Conservation (phyloP, 257 asterid species). For the Salvia hispanica region DNA sequence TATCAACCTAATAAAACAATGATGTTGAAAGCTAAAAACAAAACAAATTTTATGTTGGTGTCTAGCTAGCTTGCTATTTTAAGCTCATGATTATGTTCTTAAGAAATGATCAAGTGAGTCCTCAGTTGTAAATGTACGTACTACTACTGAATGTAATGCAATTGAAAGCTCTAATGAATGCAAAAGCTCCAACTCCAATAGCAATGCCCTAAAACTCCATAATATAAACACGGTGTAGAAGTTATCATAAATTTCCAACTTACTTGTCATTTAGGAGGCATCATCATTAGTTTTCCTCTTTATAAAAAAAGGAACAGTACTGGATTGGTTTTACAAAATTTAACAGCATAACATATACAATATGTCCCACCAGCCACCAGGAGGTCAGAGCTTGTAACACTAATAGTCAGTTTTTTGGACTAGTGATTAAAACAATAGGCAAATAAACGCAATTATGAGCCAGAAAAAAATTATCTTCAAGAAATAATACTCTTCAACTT, state of each 20-base stretch:
- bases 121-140: constrained; percentile 1
- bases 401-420: no score
- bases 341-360: no score
- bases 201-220: background rate
- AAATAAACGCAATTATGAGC: background rate
- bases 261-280: no score
- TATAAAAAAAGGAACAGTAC: background rate
- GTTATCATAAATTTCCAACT: no score
- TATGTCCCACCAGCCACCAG: no score
- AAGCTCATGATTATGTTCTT: background rate
- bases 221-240: background rate
- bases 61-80: background rate
- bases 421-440: constrained; percentile 15
- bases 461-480: constrained; percentile 3
- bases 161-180: background rate
- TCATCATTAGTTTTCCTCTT: background rate
- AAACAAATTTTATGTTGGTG: constrained; percentile 1
- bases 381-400: no score
- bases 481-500: background rate
- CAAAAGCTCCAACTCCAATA: constrained; percentile 2
- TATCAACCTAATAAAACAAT: constrained; percentile 2
- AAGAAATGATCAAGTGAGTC: background rate
- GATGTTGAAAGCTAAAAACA: background rate
- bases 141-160: background rate
- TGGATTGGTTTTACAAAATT: no score